These are phyloP conservation scores for Epithemia pelagica DNA, from an alignment of 108 stramenopile genomes.

Conservation along the genomic window DNA sequence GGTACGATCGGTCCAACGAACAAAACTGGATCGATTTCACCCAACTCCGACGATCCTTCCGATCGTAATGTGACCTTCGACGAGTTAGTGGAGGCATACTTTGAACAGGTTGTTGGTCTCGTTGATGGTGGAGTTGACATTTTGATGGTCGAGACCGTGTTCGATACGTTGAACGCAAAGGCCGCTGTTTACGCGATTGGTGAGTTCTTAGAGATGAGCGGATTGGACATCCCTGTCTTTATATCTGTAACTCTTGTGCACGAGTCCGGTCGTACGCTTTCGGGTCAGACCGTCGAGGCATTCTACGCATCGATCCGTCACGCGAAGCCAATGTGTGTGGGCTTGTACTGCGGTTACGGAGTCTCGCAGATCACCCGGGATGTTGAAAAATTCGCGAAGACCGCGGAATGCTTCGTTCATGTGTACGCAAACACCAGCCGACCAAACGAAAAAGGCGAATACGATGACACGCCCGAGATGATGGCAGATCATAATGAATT, in stretches of 20 bases:
- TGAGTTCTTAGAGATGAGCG: constrained; percentile 80
- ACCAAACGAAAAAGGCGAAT: constrained; percentile 86
- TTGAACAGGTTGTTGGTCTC: constrained; percentile 88
- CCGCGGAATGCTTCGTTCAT: constrained; percentile 74
- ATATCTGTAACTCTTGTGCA: constrained; percentile 93
- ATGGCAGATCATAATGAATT: constrained; percentile 61
- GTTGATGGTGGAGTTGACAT: constrained; percentile 87
- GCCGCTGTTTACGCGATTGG: constrained; percentile 88
- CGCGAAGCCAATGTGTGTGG: constrained; percentile 90
- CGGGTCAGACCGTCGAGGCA: constrained; percentile 91
- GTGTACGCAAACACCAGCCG: constrained; percentile 79
- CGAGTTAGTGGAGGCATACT: constrained; percentile 91
- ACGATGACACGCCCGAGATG: no score
- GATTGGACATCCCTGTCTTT: constrained; percentile 89
- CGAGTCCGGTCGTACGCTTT: constrained; percentile 36
- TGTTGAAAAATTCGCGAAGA: constrained; percentile 51
- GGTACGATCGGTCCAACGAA: constrained; percentile 95
- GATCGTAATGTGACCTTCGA: constrained; percentile 93
- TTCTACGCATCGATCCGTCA: constrained; percentile 94
- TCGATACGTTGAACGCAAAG: constrained; percentile 95
- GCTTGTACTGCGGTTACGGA: constrained; percentile 86
- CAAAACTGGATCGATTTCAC: constrained; percentile 90
- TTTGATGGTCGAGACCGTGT: constrained; percentile 94
- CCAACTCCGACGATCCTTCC: constrained; percentile 86
- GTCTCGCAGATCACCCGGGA: constrained; percentile 79